Evolutionary conservation across 2,329 filamentous ascomycete genomes (phyloP), one percentile per base, ranked within the genome.

Genomic region (Penicillium sp.): DNA sequence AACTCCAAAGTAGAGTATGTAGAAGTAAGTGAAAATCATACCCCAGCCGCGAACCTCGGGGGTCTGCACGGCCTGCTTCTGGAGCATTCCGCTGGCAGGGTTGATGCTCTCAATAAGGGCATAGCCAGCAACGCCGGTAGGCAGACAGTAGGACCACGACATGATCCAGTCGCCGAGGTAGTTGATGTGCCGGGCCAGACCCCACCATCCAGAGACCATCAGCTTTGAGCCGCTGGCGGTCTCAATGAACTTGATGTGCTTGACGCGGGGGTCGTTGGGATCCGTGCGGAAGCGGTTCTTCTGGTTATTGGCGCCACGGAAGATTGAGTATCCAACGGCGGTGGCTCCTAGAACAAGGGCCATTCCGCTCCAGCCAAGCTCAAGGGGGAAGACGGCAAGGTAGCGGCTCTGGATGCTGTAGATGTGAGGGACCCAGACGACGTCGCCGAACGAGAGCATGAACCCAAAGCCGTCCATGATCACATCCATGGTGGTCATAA

Each of bases 81-180:
- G 81, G 2, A 92, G 83, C 67, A 88, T 85, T 2, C 84, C 80
- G 18, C 88, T 80, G 36, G 77, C 68, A 6, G 76, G 75, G 27
- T 79, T 75, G 35, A 79, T 76, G 11, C 72, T 75, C 51, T 82
- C 80, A 46, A 83, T 77, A 52, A 96, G 87, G 41, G 88, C 80
- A 74, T 94, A 96, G 13, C 93, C 93, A 0, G 92, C 89, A 60
- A 96, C 75, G 0, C 91, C 90, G 0, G 93, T 96, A 1, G 94
- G 93, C 44, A 97, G 82, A 65, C 87, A 91, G 77, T 95, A 97
- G 0, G 92, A 87, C 91, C 92, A 97, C 9, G 89, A 86, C 86
- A 96, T 93, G 65, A 95, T 83, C 93, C 93, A 97, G 79, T 98
- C 94, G 54, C 93, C 94, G 1, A 96, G 78, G 77, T 98, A 97